These are phyloP conservation scores for Ceratocystis colombiana DNA, from an alignment of 2,329 filamentous ascomycete genomes.

Conservation along the genomic window DNA sequence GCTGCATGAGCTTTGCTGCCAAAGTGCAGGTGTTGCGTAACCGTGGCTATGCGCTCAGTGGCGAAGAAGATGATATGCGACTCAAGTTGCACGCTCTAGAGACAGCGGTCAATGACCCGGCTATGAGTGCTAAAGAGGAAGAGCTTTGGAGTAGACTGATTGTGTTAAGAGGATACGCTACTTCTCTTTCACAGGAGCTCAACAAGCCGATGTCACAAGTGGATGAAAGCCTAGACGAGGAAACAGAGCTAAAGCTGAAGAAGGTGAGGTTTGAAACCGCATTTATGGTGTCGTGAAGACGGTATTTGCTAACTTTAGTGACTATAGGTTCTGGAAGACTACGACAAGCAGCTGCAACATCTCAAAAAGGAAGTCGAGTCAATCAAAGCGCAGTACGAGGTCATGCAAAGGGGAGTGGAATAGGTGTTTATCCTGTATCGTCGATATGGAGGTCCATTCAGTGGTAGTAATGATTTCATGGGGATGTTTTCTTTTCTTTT, in stretches of 20 bases:
- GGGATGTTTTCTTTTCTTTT: not conserved
- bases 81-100: constrained; percentile 61
- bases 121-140: constrained; percentile 64
- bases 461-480: not conserved
- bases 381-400: constrained; percentile 47
- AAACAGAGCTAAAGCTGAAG: constrained; percentile 61
- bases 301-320: constrained; percentile 22
- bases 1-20: constrained; percentile 63
- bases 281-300: not conserved
- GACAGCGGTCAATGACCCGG: constrained; percentile 61
- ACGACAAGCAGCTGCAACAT: constrained; percentile 68
- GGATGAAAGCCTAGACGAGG: constrained; percentile 53
- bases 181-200: constrained; percentile 62
- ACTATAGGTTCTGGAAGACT: constrained; percentile 62
- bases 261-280: constrained; percentile 46
- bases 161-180: constrained; percentile 60
- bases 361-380: constrained; percentile 62
- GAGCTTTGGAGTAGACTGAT: constrained; percentile 79
- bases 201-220: constrained; percentile 53
- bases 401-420: constrained; percentile 41
- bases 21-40: constrained; percentile 74
- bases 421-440: not conserved
- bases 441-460: not conserved
- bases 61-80: constrained; percentile 67
- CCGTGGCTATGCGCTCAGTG: constrained; percentile 68